phyloP scores from a whole-genome alignment of 257 asterid genomes.

The Eustoma russellianum region DNA sequence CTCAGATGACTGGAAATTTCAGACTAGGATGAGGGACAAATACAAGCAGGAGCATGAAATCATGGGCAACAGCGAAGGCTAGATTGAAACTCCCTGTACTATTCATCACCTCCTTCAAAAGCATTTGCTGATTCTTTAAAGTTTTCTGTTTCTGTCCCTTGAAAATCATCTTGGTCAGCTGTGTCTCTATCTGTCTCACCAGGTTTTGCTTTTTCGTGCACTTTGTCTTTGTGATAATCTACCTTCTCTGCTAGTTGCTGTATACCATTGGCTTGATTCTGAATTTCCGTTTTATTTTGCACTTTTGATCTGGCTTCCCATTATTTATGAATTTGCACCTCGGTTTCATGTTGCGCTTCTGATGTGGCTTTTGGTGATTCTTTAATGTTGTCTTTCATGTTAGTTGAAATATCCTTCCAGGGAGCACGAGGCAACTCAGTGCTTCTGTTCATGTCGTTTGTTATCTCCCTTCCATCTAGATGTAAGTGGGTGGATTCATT shows the following conservation, averaged over 20 bases:
- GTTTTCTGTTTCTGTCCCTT: slow-evolving; percentile 18
- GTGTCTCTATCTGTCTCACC: slow-evolving; percentile 12
- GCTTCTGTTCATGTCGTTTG: slow-evolving; percentile 2
- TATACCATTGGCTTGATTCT: slow-evolving; percentile 8
- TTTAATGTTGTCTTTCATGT: slow-evolving; percentile 6
- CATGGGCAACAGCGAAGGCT: background rate
- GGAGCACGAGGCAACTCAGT: slow-evolving; percentile 4
- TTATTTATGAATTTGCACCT: background rate
- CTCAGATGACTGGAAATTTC: background rate
- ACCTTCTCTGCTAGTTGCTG: slow-evolving; percentile 8
- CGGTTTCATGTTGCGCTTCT: background rate
- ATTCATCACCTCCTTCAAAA: slow-evolving; percentile 16
- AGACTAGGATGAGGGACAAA: slow-evolving; percentile 1
- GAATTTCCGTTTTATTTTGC: slow-evolving; percentile 6
- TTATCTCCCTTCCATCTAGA: background rate
- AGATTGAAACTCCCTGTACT: background rate
- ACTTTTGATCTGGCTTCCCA: background rate
- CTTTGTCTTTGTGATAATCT: slow-evolving; percentile 9
- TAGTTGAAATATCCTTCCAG: slow-evolving; percentile 3
- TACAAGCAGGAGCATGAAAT: background rate
- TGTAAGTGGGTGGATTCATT: slow-evolving; percentile 7
- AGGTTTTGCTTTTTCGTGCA: slow-evolving; percentile 15
- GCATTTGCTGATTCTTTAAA: slow-evolving; percentile 7
- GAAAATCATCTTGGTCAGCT: slow-evolving; percentile 14
- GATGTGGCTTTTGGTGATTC: slow-evolving; percentile 4